Evolutionary conservation across 805 yeast genomes (phyloP).

Genomic region (Zygosaccharomyces bailii): DNA sequence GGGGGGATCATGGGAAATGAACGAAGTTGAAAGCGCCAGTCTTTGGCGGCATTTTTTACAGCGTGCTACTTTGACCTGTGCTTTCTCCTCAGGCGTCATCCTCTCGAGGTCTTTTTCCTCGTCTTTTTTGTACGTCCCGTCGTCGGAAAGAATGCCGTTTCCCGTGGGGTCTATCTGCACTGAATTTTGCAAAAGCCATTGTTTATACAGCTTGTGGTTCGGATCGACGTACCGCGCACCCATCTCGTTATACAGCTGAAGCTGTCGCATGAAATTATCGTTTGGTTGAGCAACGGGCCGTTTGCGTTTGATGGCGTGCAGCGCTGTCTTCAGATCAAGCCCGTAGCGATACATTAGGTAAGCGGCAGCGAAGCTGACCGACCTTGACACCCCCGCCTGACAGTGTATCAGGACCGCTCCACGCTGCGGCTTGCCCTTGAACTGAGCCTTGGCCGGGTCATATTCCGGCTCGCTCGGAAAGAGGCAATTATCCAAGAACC

Average conservation of each 20-base stretch:
- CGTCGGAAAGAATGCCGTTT: constrained; percentile 27
- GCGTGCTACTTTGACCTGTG: constrained; percentile 44
- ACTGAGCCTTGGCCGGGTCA: constrained; percentile 30
- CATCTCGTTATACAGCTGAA: constrained; percentile 54
- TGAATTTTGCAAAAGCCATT: constrained; percentile 40
- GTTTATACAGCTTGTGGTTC: constrained; percentile 40
- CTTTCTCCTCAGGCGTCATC: constrained; percentile 28
- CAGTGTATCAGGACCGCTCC: constrained; percentile 63
- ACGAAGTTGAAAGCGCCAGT: constrained; percentile 60
- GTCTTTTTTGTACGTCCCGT: constrained; percentile 35
- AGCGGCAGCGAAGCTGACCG: constrained; percentile 81
- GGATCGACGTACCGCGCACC: constrained; percentile 36
- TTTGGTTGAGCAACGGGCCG: constrained; percentile 66
- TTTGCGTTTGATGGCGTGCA: constrained; percentile 71
- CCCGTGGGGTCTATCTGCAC: constrained; percentile 44
- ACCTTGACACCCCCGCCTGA: constrained; percentile 90
- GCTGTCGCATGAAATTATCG: constrained; percentile 67
- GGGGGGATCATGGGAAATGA: constrained; percentile 67
- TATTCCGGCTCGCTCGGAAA: constrained; percentile 41
- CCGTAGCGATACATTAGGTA: constrained; percentile 79
- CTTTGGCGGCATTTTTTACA: constrained; percentile 80
- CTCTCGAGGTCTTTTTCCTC: constrained; percentile 24
- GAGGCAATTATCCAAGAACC: constrained; percentile 63
- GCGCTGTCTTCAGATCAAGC: constrained; percentile 55
- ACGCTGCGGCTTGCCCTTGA: constrained; percentile 38